Conservation (phyloP, 805 yeast genomes). For the Candida anglica region DNA sequence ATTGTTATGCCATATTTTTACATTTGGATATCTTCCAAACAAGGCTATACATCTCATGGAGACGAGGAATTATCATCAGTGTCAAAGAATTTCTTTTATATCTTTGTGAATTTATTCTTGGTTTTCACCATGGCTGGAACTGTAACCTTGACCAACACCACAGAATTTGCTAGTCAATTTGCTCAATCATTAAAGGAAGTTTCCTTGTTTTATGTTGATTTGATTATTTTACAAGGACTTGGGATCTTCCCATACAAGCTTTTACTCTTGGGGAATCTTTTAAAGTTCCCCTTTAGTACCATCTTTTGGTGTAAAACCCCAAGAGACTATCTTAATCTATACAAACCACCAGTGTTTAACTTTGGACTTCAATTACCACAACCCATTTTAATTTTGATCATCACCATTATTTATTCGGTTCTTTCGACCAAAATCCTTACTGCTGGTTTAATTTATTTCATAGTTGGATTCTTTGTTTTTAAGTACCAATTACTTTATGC, state of each 20-base stretch:
- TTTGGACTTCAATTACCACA: conserved; percentile 91
- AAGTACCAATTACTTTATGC: conserved; percentile 89
- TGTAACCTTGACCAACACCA: conserved; percentile 74
- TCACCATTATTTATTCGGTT: conserved; percentile 82
- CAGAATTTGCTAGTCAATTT: conserved; percentile 79
- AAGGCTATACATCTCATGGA: conserved; percentile 87
- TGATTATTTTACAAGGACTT: conserved; percentile 73
- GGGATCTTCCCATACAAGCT: conserved; percentile 90
- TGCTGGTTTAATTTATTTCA: conserved; percentile 80
- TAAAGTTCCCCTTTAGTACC: conserved; percentile 58
- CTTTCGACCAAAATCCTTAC: conserved; percentile 83
- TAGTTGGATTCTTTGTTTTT: conserved; percentile 82
- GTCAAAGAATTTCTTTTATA: conserved; percentile 89
- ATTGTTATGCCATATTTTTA: conserved; percentile 80
- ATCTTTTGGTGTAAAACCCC: conserved; percentile 74
- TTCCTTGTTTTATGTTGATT: conserved; percentile 85
- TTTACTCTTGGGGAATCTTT: conserved; percentile 72
- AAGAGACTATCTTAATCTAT: conserved; percentile 68
- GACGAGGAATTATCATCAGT: conserved; percentile 90
- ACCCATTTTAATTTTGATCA: conserved; percentile 80
- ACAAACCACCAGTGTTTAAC: conserved; percentile 87
- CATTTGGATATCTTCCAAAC: conserved; percentile 75
- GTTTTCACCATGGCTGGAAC: conserved; percentile 95
- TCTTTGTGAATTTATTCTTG: conserved; percentile 87
- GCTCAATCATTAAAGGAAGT: conserved; percentile 78